phyloP scores from a whole-genome alignment of 1,284 basidiomycete genomes.

The Takashimella tepidaria region DNA sequence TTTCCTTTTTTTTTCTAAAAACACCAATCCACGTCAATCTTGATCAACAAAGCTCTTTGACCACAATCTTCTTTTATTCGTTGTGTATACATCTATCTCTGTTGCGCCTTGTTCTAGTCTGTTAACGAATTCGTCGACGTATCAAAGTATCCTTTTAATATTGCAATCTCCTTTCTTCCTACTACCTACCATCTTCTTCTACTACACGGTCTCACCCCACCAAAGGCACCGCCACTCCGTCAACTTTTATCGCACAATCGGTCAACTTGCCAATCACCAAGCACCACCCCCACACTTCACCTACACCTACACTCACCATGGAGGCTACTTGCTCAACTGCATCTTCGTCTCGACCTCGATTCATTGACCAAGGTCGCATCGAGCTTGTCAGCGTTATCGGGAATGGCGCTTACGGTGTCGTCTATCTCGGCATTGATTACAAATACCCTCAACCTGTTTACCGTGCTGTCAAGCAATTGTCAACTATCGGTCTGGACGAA shows the following conservation, averaged over 20 bases:
- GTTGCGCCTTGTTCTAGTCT: too few relatives aligned
- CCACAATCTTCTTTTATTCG: neutral
- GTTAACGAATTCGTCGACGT: neutral
- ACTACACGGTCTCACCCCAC: too few relatives aligned
- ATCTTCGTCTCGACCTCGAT: slow-evolving; percentile 23
- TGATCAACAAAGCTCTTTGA: neutral
- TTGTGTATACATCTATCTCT: neutral
- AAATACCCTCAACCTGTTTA: slow-evolving; percentile 51
- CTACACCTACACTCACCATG: slow-evolving; percentile 2
- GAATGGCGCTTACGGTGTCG: slow-evolving; percentile 91
- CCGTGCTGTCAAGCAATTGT: slow-evolving; percentile 86
- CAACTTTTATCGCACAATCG: too few relatives aligned
- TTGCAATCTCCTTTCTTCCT: neutral
- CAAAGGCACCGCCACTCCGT: too few relatives aligned
- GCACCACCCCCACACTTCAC: neutral
- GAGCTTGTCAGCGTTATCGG: slow-evolving; percentile 88
- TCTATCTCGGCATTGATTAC: slow-evolving; percentile 75
- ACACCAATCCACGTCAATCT: neutral
- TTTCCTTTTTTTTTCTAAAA: neutral
- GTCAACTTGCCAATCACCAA: too few relatives aligned
- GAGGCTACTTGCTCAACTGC: slow-evolving; percentile 12
- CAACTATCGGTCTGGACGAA: slow-evolving; percentile 56
- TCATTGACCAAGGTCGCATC: slow-evolving; percentile 71
- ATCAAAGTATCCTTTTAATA: neutral
- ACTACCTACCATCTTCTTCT: neutral